Evolutionary conservation across 2,329 filamentous ascomycete genomes (phyloP).

Genomic region (Penicillium sp.): DNA sequence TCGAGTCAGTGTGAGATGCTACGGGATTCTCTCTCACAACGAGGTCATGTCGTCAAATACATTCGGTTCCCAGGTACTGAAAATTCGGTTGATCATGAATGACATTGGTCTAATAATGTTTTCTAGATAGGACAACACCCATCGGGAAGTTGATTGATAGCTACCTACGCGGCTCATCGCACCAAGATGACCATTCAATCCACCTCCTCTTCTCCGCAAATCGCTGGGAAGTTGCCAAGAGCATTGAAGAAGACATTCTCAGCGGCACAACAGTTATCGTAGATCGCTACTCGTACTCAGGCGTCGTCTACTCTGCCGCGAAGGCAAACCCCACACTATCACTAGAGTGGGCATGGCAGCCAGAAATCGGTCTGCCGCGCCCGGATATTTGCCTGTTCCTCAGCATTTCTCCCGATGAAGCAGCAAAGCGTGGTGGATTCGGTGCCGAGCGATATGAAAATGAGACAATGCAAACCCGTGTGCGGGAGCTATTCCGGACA

Average conservation of each 20-base stretch:
- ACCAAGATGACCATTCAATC: conserved; percentile 83
- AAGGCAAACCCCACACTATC: conserved; percentile 71
- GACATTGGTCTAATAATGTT: conserved; percentile 13
- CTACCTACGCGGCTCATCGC: conserved; percentile 70
- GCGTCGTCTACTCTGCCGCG: conserved; percentile 87
- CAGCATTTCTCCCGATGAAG: conserved; percentile 71
- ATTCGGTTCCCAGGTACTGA: conserved; percentile 64
- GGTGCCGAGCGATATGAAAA: conserved; percentile 88
- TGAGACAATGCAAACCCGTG: conserved; percentile 74
- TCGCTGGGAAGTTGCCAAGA: conserved; percentile 68
- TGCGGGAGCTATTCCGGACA: conserved; percentile 68
- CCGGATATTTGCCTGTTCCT: conserved; percentile 88
- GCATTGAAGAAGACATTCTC: conserved; percentile 52
- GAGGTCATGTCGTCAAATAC: conserved; percentile 55
- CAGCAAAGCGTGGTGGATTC: conserved; percentile 76
- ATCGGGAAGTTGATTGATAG: conserved; percentile 84
- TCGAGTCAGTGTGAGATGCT: conserved; percentile 81
- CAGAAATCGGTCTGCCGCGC: conserved; percentile 80
- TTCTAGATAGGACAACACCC: conserved; percentile 71
- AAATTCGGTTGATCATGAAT: neutral
- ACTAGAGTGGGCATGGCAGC: conserved; percentile 76
- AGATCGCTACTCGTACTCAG: conserved; percentile 94
- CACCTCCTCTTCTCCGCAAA: conserved; percentile 90
- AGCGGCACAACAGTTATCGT: conserved; percentile 74
- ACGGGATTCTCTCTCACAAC: conserved; percentile 51